Conservation (phyloP, 176 grass and related monocot genomes). For the Puccinellia tenuiflora region DNA sequence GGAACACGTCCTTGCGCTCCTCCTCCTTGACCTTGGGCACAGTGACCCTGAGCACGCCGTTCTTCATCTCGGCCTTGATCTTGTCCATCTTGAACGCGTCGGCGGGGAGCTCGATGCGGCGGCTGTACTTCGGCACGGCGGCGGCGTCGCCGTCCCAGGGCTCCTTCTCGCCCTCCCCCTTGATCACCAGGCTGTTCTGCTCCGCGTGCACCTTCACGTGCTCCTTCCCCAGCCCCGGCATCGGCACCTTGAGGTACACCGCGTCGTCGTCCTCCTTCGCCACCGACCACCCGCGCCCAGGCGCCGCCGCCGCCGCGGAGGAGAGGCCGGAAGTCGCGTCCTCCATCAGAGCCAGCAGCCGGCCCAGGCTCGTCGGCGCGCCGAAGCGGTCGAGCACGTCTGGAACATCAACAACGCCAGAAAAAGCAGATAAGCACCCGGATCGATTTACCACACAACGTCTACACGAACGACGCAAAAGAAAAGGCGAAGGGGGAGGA, state of each 20-base stretch:
- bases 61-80: constrained; percentile 82
- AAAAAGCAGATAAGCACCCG: neutral
- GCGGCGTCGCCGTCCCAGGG: neutral
- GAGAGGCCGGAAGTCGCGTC: neutral
- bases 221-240: constrained; percentile 76
- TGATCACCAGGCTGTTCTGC: constrained; percentile 39
- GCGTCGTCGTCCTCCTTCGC: constrained; percentile 43
- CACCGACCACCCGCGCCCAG: constrained; percentile 30
- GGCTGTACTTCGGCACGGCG: neutral
- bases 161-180: constrained; percentile 44
- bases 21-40: constrained; percentile 60
- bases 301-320: neutral
- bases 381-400: constrained; percentile 30
- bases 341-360: constrained; percentile 42
- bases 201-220: constrained; percentile 53
- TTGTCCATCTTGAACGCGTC: constrained; percentile 50
- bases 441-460: neutral
- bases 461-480: neutral
- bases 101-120: constrained; percentile 12
- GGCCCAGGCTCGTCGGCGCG: constrained; percentile 23
- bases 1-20: constrained; percentile 55
- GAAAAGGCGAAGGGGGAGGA: neutral
- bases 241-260: constrained; percentile 45
- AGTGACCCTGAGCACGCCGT: constrained; percentile 60
- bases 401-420: neutral